Evolutionary conservation across 202 grass and related monocot genomes (phyloP), one percentile per base, ranked within the genome.

Genomic region (Carex sylvatica): DNA sequence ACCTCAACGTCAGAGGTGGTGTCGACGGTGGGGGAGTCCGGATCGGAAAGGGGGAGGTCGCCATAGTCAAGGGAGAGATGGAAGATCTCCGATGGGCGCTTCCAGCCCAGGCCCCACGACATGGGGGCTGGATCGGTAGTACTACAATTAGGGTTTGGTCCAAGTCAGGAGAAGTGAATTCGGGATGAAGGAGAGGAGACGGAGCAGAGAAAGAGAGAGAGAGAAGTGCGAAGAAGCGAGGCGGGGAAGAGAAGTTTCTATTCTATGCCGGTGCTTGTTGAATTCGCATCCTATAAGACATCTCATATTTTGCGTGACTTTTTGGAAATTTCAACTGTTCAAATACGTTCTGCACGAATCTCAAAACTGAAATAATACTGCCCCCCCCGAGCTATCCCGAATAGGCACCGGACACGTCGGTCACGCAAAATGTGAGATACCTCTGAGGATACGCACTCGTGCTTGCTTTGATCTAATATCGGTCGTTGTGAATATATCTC

Each of bases 81-180:
- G 89, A 98, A 95, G 92, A 90, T 93, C 88, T 98, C 96, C 77
- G 89, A 95, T 70, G 89, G 90, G 65, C 92, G 95, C 87, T 95
- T 95, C 92, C 92, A 95, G 51, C 92, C 95, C 80, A 98, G 84
- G 36, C 95, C 92, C 92, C 95, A 98, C n/a, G 95, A 93, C 95
- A 98, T 98, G 89, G 87, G 83, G 59, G 61, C 59, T 64, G 12
- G 54, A 33, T 79, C 79, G 75, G 79, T 70, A 26, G 42, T 71
- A 31, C 9, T 65, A 36, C 56, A 42, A 61, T 76, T 91, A 86
- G 62, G 81, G 70, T 66, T 89, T 28, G 87, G 33, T 44, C 40
- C 52, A 74, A 26, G 65, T 35, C 22, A 38, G 54, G 63, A 44
- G 20, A 58, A 53, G 59, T 28, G 59, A 65, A 61, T 33, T 30